Conservation (phyloP, 371 early-diverging fungal genomes). For the Homolaphlyctis polyrhiza region DNA sequence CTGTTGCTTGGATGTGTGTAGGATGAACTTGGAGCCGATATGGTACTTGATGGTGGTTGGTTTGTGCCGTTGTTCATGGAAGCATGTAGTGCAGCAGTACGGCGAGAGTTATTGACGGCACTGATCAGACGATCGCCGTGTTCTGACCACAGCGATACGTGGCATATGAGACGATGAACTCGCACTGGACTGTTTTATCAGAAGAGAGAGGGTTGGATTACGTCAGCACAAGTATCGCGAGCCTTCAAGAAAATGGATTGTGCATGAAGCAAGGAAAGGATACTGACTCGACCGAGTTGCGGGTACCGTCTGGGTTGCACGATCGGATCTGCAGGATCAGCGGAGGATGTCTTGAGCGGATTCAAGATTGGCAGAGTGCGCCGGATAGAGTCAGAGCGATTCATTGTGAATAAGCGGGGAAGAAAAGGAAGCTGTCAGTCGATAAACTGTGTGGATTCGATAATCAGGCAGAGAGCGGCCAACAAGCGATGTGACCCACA, state of each 20-base stretch:
- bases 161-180: slow-evolving; percentile 7
- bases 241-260: background rate
- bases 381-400: background rate
- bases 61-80: background rate
- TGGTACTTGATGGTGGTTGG: too few relatives aligned
- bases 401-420: background rate
- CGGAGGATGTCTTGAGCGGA: background rate
- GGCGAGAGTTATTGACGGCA: background rate
- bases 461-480: background rate
- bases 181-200: background rate
- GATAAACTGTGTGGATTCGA: too few relatives aligned
- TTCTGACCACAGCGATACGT: slow-evolving; percentile 4
- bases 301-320: background rate
- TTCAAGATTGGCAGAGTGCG: background rate
- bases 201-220: background rate
- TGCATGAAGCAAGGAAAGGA: background rate
- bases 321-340: background rate
- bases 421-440: background rate
- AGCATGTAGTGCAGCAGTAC: background rate
- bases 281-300: background rate
- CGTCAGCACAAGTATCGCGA: background rate
- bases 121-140: background rate
- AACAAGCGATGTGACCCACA: background rate
- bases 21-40: too few relatives aligned
- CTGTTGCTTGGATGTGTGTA: too few relatives aligned